Evolutionary conservation across 1,284 basidiomycete species (phyloP).

Genomic region (Rhodotorula sp.): DNA sequence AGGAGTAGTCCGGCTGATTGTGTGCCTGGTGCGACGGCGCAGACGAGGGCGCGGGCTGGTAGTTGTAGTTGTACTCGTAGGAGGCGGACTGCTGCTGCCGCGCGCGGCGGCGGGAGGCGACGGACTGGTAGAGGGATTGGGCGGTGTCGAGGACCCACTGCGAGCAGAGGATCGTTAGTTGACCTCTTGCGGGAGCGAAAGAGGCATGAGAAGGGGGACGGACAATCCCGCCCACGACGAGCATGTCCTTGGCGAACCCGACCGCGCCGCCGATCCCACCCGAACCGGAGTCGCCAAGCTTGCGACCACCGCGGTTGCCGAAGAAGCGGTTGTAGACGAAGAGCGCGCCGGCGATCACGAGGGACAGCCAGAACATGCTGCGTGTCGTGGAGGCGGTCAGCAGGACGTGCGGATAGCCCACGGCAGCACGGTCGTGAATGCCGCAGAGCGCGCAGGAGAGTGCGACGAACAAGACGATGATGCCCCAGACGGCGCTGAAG

Average conservation of each 20-base stretch:
- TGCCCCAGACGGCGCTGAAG: slow-evolving; percentile 63
- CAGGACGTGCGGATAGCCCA: no score
- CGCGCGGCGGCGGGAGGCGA: slow-evolving; percentile 12
- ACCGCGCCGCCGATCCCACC: slow-evolving; percentile 63
- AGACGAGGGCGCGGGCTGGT: slow-evolving; percentile 5
- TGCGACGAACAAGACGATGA: slow-evolving; percentile 23
- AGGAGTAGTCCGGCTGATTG: slow-evolving; percentile 17
- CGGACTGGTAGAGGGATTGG: slow-evolving; percentile 13
- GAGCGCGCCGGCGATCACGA: slow-evolving; percentile 63
- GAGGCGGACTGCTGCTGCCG: neutral
- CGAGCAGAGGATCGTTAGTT: neutral
- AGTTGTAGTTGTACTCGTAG: slow-evolving; percentile 22
- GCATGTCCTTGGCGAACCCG: slow-evolving; percentile 76
- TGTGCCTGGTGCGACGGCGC: neutral
- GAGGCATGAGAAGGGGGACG: neutral
- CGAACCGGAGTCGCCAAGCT: slow-evolving; percentile 55
- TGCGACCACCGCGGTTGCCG: slow-evolving; percentile 63
- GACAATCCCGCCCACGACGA: slow-evolving; percentile 54
- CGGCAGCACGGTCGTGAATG: neutral
- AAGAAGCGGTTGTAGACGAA: slow-evolving; percentile 70
- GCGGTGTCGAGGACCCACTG: slow-evolving; percentile 33
- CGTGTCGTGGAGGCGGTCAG: neutral
- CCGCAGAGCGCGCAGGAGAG: slow-evolving; percentile 1
- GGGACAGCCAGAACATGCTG: slow-evolving; percentile 61
- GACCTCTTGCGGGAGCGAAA: no score